A percentile compares a stretch with the other conserved stretches of the same genome.
These are phyloP conservation scores for Mucor piriformis DNA, from an alignment of 371 early-diverging fungal species.

Conservation along the genomic window DNA sequence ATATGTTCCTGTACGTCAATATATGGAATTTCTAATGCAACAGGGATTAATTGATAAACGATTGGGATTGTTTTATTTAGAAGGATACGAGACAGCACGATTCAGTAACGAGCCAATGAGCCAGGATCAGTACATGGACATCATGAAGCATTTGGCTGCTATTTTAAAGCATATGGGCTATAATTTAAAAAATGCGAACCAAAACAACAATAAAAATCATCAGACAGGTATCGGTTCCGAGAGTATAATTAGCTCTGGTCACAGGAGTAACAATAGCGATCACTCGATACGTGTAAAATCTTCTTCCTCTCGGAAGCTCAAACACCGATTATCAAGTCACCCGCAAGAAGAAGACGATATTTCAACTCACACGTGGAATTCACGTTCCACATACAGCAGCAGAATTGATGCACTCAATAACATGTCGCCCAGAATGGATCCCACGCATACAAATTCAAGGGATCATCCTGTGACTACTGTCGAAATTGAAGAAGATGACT, in stretches of 20 bases:
- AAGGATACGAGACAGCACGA: conserved; percentile 62
- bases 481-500: too few relatives aligned
- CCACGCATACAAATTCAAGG: too few relatives aligned
- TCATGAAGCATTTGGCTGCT: conserved; percentile 52
- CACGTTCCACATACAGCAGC: conserved; percentile 11
- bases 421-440: too few relatives aligned
- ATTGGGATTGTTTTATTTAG: conserved; percentile 53
- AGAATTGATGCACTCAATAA: too few relatives aligned
- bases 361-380: conserved; percentile 16
- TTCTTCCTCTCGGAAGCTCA: conserved; percentile 8
- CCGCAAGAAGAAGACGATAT: conserved; percentile 3
- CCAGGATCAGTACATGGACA: conserved; percentile 42
- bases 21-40: conserved; percentile 58
- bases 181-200: conserved; percentile 16
- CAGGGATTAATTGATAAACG: conserved; percentile 48
- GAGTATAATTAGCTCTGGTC: conserved; percentile 3
- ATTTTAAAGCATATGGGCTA: conserved; percentile 53
- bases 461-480: too few relatives aligned
- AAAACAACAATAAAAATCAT: neutral
- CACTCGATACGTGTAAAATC: neutral
- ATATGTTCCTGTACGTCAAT: conserved; percentile 59
- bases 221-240: conserved; percentile 1
- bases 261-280: neutral
- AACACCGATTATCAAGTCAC: conserved; percentile 13
- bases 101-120: conserved; percentile 45